These are phyloP conservation scores for Sugiyamaella marilandica DNA, from an alignment of 805 yeast species.

Conservation along the genomic window DNA sequence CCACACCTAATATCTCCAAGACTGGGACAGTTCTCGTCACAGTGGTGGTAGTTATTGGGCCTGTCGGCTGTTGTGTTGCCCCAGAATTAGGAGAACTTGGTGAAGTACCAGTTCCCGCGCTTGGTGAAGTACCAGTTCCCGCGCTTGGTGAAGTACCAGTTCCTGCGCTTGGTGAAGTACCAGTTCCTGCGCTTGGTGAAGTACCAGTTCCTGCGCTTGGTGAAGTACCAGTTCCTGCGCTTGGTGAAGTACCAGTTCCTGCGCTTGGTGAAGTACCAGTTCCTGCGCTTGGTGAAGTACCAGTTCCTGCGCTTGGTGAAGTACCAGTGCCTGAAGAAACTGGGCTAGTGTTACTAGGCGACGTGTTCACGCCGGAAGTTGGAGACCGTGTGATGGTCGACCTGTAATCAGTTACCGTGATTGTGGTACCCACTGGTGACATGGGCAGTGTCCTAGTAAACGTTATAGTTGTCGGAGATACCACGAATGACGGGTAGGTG, in stretches of 20 bases:
- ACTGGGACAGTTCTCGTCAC: slow-evolving; percentile 16
- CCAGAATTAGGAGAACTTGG: too few relatives aligned
- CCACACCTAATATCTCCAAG: slow-evolving; percentile 18
- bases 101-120: not conserved
- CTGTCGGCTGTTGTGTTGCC: too few relatives aligned
- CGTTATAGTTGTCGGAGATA: not conserved
- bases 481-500: slow-evolving; percentile 1
- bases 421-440: not conserved
- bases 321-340: too few relatives aligned
- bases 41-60: slow-evolving; percentile 14
- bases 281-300: not conserved
- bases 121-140: slow-evolving; percentile 5
- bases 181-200: too few relatives aligned
- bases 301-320: not conserved
- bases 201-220: too few relatives aligned
- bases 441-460: not conserved
- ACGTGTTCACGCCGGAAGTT: not conserved
- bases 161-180: too few relatives aligned
- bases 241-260: not conserved
- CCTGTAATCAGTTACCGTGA: not conserved
- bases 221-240: not conserved
- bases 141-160: not conserved
- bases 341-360: too few relatives aligned
- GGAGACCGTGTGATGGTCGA: not conserved
- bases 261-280: too few relatives aligned